Conservation (phyloP, 2,329 filamentous ascomycete species). For the Leptographium wingfieldii region DNA sequence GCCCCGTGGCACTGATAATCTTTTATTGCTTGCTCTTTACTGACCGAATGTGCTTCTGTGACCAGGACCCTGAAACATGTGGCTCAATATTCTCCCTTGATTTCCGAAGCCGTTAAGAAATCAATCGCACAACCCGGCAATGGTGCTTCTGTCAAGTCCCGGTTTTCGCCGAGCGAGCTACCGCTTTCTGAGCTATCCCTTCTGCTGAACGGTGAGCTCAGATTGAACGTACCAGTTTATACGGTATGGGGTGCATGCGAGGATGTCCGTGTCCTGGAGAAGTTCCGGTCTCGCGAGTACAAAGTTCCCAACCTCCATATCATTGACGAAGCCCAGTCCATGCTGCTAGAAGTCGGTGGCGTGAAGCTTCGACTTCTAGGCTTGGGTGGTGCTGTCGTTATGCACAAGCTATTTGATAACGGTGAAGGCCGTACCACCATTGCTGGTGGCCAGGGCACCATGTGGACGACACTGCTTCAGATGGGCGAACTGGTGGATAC, state of each 20-base stretch:
- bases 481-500: constrained; percentile 98
- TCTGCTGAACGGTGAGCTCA: constrained; percentile 77
- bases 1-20: not conserved
- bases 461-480: constrained; percentile 97
- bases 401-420: constrained; percentile 99
- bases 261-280: constrained; percentile 93
- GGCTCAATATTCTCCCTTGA: constrained; percentile 92
- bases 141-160: constrained; percentile 69
- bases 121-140: constrained; percentile 47
- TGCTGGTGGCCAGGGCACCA: constrained; percentile 93
- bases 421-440: constrained; percentile 96
- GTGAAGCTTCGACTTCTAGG: constrained; percentile 92
- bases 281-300: constrained; percentile 94
- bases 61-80: constrained; percentile 93
- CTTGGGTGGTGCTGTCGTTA: constrained; percentile 90
- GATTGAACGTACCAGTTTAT: constrained; percentile 91
- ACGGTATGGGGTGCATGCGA: constrained; percentile 99
- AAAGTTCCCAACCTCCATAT: constrained; percentile 96
- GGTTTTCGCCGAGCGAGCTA: constrained; percentile 69
- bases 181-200: constrained; percentile 85
- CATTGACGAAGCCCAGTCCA: constrained; percentile 94
- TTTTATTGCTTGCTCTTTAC: not conserved
- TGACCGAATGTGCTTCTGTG: not conserved
- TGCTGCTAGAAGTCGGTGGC: constrained; percentile 85
- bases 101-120: constrained; percentile 65